Evolutionary conservation across 108 stramenopile genomes (phyloP).

Genomic region (Epithemia pelagica): DNA sequence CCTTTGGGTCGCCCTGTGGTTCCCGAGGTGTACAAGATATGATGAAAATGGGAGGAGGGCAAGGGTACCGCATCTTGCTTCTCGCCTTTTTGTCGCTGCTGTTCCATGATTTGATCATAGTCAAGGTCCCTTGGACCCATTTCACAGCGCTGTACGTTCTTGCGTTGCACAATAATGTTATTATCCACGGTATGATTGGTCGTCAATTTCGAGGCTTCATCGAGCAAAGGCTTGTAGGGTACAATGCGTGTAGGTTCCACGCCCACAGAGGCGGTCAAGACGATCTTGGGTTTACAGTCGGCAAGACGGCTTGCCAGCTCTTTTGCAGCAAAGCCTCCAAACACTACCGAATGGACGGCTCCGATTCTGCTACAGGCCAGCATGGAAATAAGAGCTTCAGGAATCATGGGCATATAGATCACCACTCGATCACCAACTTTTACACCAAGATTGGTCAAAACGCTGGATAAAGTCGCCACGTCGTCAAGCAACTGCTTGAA

Average conservation of each 20-base stretch:
- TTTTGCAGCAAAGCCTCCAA: slow-evolving; percentile 78
- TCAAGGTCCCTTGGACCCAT: slow-evolving; percentile 31
- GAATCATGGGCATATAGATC: slow-evolving; percentile 85
- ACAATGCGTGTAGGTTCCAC: slow-evolving; percentile 48
- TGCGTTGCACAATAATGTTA: slow-evolving; percentile 48
- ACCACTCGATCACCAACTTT: slow-evolving; percentile 65
- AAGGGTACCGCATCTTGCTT: slow-evolving; percentile 30
- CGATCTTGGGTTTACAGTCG: slow-evolving; percentile 59
- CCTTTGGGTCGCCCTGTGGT: slow-evolving; percentile 80
- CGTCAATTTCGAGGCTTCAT: slow-evolving; percentile 49
- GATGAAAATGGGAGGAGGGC: slow-evolving; percentile 46
- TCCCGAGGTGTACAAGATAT: slow-evolving; percentile 65
- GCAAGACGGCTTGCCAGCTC: slow-evolving; percentile 66
- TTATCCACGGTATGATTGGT: slow-evolving; percentile 32
- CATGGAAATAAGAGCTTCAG: slow-evolving; percentile 72
- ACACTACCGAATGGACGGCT: slow-evolving; percentile 80
- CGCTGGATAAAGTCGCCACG: slow-evolving; percentile 45
- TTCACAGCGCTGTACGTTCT: slow-evolving; percentile 22
- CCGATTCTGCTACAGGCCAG: slow-evolving; percentile 72
- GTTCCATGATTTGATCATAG: slow-evolving; percentile 25
- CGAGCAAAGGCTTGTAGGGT: slow-evolving; percentile 55
- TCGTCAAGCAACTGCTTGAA: slow-evolving; percentile 51
- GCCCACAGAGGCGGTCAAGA: slow-evolving; percentile 59
- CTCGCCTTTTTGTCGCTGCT: slow-evolving; percentile 9
- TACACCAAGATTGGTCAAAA: slow-evolving; percentile 45